Base-by-base conservation (phyloP, 306 rosid species). In the Bauhinia variegata region DNA sequence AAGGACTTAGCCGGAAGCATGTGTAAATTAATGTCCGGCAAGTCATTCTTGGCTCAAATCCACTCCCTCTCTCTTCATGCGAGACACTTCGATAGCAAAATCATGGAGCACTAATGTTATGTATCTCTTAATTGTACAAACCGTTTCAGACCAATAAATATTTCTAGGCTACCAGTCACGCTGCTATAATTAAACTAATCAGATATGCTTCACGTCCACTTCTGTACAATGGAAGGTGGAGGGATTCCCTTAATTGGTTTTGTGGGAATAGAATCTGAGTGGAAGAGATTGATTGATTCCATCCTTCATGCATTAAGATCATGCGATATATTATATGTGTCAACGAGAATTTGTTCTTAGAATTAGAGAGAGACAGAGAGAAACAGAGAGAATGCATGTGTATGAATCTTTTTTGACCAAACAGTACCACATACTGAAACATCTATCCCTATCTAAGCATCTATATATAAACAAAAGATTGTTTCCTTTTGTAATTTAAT, bases 311-410 rank as follows among this genome's bases (percentile, higher is more conserved):
- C 41, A 36, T 36, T 1, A 34, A 5, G 7, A 34, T 34, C 0
- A 36, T 36, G 7, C 2, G 4, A 41, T 18, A 34, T 8, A 8
- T 33, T 9, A 18, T 14, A 11, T 43, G 8, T 17, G 33, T 68
- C 37, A 46, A 57, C 4, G 2, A 17, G 75, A 70, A 59, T 47
- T 58, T 70, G 60, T 70, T 70, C 75, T 36, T 44, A 15, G 19
- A 49, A 58, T 58, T 54, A 13, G 18, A 10, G 1, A 17, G 60
- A 13, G 13, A 23, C 34, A 33, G 33, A 19, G 17, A 12, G 17
- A 38, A 42, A 42, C 42, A 23, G 17, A n/a, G n/a, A n/a, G n/a
- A n/a, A 6, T 12, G 37, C 38, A 42, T 42, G 39, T 42, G 39
- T 38, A 60, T 19, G 34, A 43, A 42, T 28, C 11, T 16, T 1